Base-by-base conservation (phyloP, 2,329 filamentous ascomycete genomes). In the Ceratocystis eucalypticola region DNA sequence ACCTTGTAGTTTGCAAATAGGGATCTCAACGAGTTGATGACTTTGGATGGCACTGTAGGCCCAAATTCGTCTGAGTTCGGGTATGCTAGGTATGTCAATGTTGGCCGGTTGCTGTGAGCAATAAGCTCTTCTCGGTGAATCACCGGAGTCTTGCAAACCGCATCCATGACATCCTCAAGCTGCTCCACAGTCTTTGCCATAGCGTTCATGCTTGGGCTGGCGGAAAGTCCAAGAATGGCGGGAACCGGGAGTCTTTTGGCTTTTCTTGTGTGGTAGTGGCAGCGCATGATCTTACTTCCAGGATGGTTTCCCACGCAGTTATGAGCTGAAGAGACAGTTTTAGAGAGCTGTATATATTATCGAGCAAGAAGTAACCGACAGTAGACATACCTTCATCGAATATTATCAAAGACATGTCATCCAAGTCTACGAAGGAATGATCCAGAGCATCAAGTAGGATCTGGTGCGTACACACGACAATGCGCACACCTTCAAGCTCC, bases 381-480 rank as follows among this genome's bases (percentile, higher is more conserved):
- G 7, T n/a, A 3, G 15, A 69, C 75, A 65, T 72, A 87, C 89
- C 89, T 84, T 96, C 91, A 71, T 96, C 91, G 70, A 96, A 88
- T 0, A 96, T 81, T 17, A 95, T 75, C 3, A 96, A 77, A 4
- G 86, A 80, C 25, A 96, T 74, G 1, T 77, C 78, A 0, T 77
- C 72, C 71, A 95, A 81, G 1, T 73, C 78, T 1, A 96, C 81
- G 72, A 95, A 95, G 0, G 81, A 88, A 75, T 94, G 89, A 0
- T 76, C 77, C 50, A 95, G 78, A 2, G 89, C 89, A 74, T 95
- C 88, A 2, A 84, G 76, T 12, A 96, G 78, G 1, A 95, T 81
- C 68, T 88, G 85, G 68, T 87, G 85, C 0, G 91, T 94, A 0
- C 88, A 91, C 1, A 96, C 80, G 4, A 95, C 82, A n/a, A 95